These are phyloP conservation scores for Axilococcus clingmanii DNA, from an alignment of 139 green algal genomes.

Conservation along the genomic window DNA sequence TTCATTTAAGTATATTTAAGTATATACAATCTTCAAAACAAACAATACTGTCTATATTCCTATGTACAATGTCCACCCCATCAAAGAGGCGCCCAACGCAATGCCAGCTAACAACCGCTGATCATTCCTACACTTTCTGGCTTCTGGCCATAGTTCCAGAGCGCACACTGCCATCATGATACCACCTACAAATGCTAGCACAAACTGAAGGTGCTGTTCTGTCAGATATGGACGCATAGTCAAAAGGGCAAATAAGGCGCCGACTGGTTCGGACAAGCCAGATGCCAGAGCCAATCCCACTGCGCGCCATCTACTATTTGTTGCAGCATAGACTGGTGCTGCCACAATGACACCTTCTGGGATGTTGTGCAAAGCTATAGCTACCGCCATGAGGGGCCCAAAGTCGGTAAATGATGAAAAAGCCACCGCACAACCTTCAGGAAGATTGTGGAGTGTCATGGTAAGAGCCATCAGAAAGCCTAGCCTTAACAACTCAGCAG, in stretches of 20 bases:
- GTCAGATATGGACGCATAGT: constrained; percentile 58
- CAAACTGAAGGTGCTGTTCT: constrained; percentile 43
- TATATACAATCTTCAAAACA: too few species aligned
- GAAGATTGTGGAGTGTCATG: constrained; percentile 88
- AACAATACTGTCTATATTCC: too few species aligned
- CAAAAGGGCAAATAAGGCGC: constrained; percentile 60
- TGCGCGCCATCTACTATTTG: constrained; percentile 58
- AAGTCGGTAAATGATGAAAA: constrained; percentile 68
- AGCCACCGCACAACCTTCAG: constrained; percentile 71
- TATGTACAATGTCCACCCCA: constrained; percentile 59
- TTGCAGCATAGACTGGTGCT: constrained; percentile 81
- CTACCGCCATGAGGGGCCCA: constrained; percentile 61
- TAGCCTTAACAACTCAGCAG: constrained; percentile 36
- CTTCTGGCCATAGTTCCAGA: constrained; percentile 82
- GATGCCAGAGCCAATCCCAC: constrained; percentile 57
- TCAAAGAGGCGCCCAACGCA: constrained; percentile 43
- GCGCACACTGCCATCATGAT: constrained; percentile 79
- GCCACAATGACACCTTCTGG: constrained; percentile 74
- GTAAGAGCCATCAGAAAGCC: constrained; percentile 65
- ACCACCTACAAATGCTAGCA: constrained; percentile 73
- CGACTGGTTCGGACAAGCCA: constrained; percentile 75
- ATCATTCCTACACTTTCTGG: constrained; percentile 53
- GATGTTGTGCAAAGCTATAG: constrained; percentile 87
- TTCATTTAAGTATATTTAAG: too few species aligned
- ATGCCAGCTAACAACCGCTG: constrained; percentile 44